A percentile compares a stretch with the other conserved stretches of the same genome.
Evolutionary conservation across 1,139 yeast genomes (phyloP).

Genomic region (Hanseniaspora sp.): DNA sequence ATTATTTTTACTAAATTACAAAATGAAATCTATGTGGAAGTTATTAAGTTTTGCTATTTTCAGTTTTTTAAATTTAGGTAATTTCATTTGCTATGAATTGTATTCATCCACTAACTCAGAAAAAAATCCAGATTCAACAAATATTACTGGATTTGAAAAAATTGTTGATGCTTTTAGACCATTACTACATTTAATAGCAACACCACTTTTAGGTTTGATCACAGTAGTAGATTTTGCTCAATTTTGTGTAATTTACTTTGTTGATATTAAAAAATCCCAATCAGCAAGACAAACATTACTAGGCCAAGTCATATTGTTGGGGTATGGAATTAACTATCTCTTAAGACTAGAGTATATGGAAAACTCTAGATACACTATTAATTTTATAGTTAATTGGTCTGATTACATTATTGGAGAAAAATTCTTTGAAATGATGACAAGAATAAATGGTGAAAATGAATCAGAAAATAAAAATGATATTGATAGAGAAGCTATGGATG

Average conservation of each 20-base stretch:
- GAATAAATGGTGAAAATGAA: background rate
- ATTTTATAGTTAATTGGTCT: background rate
- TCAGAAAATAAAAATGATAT: background rate
- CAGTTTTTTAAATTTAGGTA: constrained; percentile 37
- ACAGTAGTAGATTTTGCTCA: constrained; percentile 35
- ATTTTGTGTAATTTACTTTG: constrained; percentile 26
- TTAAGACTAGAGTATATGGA: constrained; percentile 28
- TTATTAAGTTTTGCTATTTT: constrained; percentile 39
- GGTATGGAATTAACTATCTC: constrained; percentile 34
- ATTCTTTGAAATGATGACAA: background rate
- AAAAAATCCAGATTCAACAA: background rate
- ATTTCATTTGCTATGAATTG: constrained; percentile 32
- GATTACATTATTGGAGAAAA: background rate
- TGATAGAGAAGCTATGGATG: background rate
- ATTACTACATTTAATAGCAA: constrained; percentile 32
- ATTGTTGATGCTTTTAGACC: constrained; percentile 33
- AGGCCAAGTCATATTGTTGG: constrained; percentile 29
- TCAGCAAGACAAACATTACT: background rate
- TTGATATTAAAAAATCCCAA: constrained; percentile 26
- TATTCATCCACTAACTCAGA: constrained; percentile 28
- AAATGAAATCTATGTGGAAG: constrained; percentile 28
- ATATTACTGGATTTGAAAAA: background rate
- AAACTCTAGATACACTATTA: background rate
- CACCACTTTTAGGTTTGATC: constrained; percentile 33
- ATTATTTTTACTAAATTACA: constrained; percentile 29